These are phyloP conservation scores for Daldinia loculata DNA, from an alignment of 495 filamentous ascomycete genomes.

Conservation along the genomic window DNA sequence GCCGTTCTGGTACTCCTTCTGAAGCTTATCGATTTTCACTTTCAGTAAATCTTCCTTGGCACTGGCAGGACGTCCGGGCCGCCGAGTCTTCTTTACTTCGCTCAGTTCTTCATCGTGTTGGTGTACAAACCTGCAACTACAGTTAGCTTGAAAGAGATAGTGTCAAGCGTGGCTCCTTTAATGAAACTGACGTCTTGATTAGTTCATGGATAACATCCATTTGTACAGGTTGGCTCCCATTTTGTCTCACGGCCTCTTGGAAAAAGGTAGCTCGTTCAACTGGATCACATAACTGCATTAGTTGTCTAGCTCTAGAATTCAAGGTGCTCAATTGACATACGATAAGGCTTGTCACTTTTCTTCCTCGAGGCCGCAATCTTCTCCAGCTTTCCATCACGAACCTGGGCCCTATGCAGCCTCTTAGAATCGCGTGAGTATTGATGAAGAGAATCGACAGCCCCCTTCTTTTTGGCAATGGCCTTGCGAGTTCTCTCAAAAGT, in stretches of 20 bases:
- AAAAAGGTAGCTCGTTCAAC: conserved; percentile 79
- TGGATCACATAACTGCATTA: conserved; percentile 44
- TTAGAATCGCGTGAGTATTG: conserved; percentile 82
- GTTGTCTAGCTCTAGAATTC: not conserved
- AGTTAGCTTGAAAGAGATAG: not conserved
- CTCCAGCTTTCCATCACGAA: conserved; percentile 78
- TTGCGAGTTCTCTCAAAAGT: conserved; percentile 82
- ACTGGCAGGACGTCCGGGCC: conserved; percentile 82
- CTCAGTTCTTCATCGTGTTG: conserved; percentile 80
- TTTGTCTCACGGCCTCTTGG: conserved; percentile 65
- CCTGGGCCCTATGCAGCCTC: conserved; percentile 74
- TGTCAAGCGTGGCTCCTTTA: not conserved
- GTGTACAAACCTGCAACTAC: conserved; percentile 69
- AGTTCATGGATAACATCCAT: conserved; percentile 66
- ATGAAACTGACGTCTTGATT: conserved; percentile 64
- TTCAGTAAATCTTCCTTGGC: conserved; percentile 78
- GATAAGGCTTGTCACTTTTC: conserved; percentile 72
- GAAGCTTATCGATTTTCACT: conserved; percentile 72
- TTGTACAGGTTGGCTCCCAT: conserved; percentile 62
- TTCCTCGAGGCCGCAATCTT: conserved; percentile 67
- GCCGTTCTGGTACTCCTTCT: conserved; percentile 83
- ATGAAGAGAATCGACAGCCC: conserved; percentile 73
- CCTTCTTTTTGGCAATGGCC: conserved; percentile 81
- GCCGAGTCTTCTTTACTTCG: conserved; percentile 74
- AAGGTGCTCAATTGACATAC: conserved; percentile 54